Base-by-base conservation (phyloP, 805 yeast species). In the Candida orba region DNA sequence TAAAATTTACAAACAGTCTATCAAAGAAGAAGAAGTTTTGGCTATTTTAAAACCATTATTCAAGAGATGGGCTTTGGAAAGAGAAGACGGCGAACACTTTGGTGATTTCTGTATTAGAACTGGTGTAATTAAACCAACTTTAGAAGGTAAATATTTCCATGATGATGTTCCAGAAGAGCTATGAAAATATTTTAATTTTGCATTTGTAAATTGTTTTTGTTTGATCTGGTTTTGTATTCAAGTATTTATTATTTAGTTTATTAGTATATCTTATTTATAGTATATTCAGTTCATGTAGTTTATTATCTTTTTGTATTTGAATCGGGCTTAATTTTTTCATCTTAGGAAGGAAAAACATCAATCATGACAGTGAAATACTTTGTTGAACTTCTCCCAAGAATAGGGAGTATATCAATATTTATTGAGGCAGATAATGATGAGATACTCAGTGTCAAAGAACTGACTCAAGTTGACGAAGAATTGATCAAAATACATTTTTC, bases 131-230 rank as follows among this genome's bases (percentile, higher is more conserved):
- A 81, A 80, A 58, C 93, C 90, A 49, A 90, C 97, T 25, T 67
- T 78, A 37, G 95, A 87, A 64, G 98, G 98, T 50, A 86, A 83
- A 63, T 82, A 78, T 63, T 90, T 93, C 87, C 95, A 95, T 73
- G 97, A 91, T 48, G 93, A 86, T 59, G 78, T 91, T 50, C 83
- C 91, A 30, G 95, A 83, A 60, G 50, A 54, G 38, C 18, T 25
- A 18, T 47, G 44, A 36, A 23, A 22, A 14, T 2, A 13, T 34
- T 25, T 27, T 29, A 12, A 14, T 8, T 5, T 20, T 29, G 34
- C 25, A 30, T 32, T 18, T 20, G n/a, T n/a, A n/a, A n/a, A n/a
- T n/a, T 5, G 27, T 12, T 27, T 35, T 31, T 34, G 8, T 9
- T 18, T 29, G 32, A 14, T 30, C 9, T 30, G 13, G 7, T 5